Evolutionary conservation across 345 rosid species (phyloP).

Genomic region (Ailanthus altissimus): DNA sequence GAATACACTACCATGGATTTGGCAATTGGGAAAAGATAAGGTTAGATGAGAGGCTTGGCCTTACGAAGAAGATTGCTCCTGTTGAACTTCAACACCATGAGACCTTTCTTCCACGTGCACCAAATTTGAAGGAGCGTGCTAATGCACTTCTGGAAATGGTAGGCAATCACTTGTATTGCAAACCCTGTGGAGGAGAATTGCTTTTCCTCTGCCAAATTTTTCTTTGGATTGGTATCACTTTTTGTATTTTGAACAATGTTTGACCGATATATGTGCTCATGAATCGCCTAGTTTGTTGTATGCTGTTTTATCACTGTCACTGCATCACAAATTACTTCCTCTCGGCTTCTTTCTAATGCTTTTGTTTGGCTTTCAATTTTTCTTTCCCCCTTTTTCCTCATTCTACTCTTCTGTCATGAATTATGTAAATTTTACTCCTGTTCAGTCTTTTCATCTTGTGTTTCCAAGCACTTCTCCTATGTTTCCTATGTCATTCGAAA

Average conservation of each 20-base stretch:
- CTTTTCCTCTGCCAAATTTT: neutral
- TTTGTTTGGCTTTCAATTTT: neutral
- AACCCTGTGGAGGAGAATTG: neutral
- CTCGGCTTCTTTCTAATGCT: neutral
- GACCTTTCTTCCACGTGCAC: slow-evolving; percentile 98
- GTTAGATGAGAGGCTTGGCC: slow-evolving; percentile 91
- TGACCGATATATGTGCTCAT: neutral
- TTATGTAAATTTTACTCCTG: neutral
- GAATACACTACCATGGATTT: slow-evolving; percentile 87
- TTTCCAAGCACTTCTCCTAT: too few relatives aligned
- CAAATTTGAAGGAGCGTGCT: slow-evolving; percentile 96
- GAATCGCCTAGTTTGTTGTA: neutral
- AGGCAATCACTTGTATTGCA: slow-evolving; percentile 17
- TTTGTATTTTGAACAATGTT: neutral
- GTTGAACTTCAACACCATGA: slow-evolving; percentile 98
- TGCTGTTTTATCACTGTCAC: neutral
- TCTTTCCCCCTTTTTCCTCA: neutral
- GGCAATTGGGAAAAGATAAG: slow-evolving; percentile 98
- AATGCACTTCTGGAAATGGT: slow-evolving; percentile 99
- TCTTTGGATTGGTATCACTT: neutral
- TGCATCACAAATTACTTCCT: neutral
- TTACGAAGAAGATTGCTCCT: slow-evolving; percentile 95
- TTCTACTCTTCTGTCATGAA: neutral
- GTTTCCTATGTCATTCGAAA: too few relatives aligned
- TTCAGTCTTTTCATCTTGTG: neutral